A percentile compares a stretch with the other conserved stretches of the same genome.
Conservation (phyloP, 257 asterid genomes). For the Jasminum sambac region DNA sequence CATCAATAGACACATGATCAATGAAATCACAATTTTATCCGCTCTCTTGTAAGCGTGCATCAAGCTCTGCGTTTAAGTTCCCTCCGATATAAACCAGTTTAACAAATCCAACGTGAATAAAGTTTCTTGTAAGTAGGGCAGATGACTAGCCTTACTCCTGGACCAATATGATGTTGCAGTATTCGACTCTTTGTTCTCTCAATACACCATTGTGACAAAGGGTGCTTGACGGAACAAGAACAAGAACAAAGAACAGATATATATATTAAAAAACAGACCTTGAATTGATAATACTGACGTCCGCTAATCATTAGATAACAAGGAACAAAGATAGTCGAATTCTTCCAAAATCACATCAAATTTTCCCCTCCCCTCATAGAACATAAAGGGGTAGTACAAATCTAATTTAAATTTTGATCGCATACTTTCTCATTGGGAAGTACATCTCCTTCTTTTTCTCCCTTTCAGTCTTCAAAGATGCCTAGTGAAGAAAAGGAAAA, state of each 20-base stretch:
- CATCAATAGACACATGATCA: too few species aligned
- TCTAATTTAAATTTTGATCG: constrained; percentile 37
- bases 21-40: too few species aligned
- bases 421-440: constrained; percentile 48
- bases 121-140: too few species aligned
- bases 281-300: neutral
- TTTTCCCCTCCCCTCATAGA: constrained; percentile 1
- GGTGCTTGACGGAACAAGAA: neutral
- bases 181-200: too few species aligned
- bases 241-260: neutral
- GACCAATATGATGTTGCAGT: too few species aligned
- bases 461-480: constrained; percentile 42
- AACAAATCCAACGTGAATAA: too few species aligned
- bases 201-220: too few species aligned
- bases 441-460: constrained; percentile 47
- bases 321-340: neutral
- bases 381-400: constrained; percentile 6
- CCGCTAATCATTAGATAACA: neutral
- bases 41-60: too few species aligned
- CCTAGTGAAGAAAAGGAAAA: constrained; percentile 26
- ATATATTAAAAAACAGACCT: neutral
- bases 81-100: too few species aligned
- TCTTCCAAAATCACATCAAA: neutral
- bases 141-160: too few species aligned
- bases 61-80: too few species aligned